Base-by-base conservation (phyloP, 177 flowering plant species). In the Tripterygium wilfordii region DNA sequence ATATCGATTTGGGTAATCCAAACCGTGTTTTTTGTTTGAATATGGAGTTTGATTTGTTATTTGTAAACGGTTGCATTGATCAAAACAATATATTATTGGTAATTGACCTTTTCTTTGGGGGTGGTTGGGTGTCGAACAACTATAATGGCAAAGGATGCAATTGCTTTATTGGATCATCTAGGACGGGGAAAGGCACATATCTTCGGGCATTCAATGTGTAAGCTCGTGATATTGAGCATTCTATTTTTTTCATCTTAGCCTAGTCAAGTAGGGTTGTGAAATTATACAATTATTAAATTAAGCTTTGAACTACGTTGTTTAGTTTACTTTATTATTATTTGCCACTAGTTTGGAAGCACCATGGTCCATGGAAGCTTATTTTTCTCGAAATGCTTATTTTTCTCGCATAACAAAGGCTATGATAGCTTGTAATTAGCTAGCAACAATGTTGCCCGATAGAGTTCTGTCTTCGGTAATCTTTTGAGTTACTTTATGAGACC, bases 121-220 rank as follows among this genome's bases (percentile, higher is more conserved):
- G n/a, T n/a, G n/a, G n/a, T n/a, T 66, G 43, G 37, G 38, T 58
- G 64, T 81, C 87, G 99, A 49, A 89, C 96, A 31, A 74, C 48
- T 17, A 78, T 78, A 17, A 89, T 94, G 99, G 97, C 99, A 0
- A 84, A 78, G 63, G 97, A 94, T 68, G 85, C 90, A 27, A 67
- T 94, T 37, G 80, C 92, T 46, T 33, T 94, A 27, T 58, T 94
- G 85, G 92, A 94, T 81, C 95, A 87, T 67, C 61, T 94, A 69
- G 92, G 92, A 10, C 90, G 97, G 99, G 45, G 26, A 46, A 77
- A 77, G 63, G 96, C 92, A 1, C 99, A 94, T 61, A 75, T 87
- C 20, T 75, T 87, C 57, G 97, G 99, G 45, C 99, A 94, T 65
- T 94, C 99, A 18, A 89, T 94, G 97, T 97, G 97, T 89, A 64